Base-by-base conservation (phyloP, 2,329 filamentous ascomycete species). In the Stagonosporopsis tanaceti region DNA sequence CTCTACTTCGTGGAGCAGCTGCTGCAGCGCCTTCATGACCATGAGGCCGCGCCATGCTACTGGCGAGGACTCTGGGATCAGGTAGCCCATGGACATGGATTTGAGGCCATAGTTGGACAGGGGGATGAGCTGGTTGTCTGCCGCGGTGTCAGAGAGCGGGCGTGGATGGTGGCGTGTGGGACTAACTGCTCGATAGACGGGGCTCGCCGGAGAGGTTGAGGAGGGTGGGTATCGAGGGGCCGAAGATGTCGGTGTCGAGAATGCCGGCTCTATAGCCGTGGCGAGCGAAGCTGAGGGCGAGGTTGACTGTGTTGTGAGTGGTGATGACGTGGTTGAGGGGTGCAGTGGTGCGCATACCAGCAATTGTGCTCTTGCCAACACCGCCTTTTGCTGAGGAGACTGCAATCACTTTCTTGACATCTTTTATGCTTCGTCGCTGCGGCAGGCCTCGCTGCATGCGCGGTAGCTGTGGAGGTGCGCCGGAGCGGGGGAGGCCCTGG, bases 71-170 rank as follows among this genome's bases (percentile, higher is more conserved):
- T 92, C 89, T 20, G 86, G 86, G 1, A 97, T 87, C 0, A 99
- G 84, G 64, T 97, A 98, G 47, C 95, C 95, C 91, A 99, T 98
- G 0, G 93, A 97, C 95, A 99, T 99, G 52, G 93, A 96, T 78
- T 96, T 96, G 54, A 99, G 85, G 38, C 95, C 95, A 80, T 98
- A 98, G 73, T 96, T 97, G 22, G 91, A 93, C 24, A 99, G 79
- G 0, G 95, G 95, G 1, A 98, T 71, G 3, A 99, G 84, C 68
- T 93, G 89, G 69, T 93, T 93, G 66, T 90, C 87, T 91, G 61
- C 25, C 17, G 11, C 11, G 11, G 27, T 25, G 53, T 59, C 51
- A 69, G 56, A 32, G 25, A 8, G 42, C 9, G 22, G 6, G 4
- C 4, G 35, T 4, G 12, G 34, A 24, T 34, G 32, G 24, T 11